Base-by-base conservation (phyloP, 768 basidiomycete species). In the Calocera viscosa region DNA sequence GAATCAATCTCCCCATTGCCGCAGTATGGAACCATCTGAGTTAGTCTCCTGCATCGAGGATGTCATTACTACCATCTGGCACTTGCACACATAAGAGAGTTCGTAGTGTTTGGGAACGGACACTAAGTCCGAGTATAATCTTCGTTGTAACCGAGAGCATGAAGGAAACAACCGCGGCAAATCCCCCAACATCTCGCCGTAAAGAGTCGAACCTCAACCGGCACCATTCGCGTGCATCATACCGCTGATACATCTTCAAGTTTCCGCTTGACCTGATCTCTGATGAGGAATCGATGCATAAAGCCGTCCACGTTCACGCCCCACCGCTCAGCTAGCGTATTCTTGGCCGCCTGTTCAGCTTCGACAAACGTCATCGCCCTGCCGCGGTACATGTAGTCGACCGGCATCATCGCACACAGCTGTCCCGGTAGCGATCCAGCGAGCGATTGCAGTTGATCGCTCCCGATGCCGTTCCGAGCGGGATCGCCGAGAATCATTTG, bases 331-430 rank as follows among this genome's bases (percentile, higher is more conserved):
- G 53, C 53, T 22, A 60, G 30, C 14, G 53, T 22, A 5, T 32
- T 60, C 53, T 60, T 60, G 5, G 53, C 53, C 22, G 53, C 26
- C 5, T 30, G 24, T 22, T 60, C 53, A 26, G 53, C 2, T 32
- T 60, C 53, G 53, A 60, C 24, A 32, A 60, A 60, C 53, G 26
- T 60, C 53, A 60, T 60, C 8, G 14, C 53, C 2, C 53, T 11
- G 7, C 53, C 53, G 19, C 22, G 24, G 19, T 26, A 60, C 16
- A 60, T 60, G 53, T 60, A 60, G 53, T 60, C 53, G 26, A 32
- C 53, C 11, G 53, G 53, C 53, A 60, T 60, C 53, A 60, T 60
- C 10, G 53, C 53, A 26, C 53, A 60, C 19, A 60, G 30, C 30
- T 60, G 53, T 11, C 53, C 53, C 11, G 53, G 53, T 5, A 60